Evolutionary conservation across 331 rosid species (phyloP), one percentile per base, ranked within the genome.

Genomic region (Malus hybrid): DNA sequence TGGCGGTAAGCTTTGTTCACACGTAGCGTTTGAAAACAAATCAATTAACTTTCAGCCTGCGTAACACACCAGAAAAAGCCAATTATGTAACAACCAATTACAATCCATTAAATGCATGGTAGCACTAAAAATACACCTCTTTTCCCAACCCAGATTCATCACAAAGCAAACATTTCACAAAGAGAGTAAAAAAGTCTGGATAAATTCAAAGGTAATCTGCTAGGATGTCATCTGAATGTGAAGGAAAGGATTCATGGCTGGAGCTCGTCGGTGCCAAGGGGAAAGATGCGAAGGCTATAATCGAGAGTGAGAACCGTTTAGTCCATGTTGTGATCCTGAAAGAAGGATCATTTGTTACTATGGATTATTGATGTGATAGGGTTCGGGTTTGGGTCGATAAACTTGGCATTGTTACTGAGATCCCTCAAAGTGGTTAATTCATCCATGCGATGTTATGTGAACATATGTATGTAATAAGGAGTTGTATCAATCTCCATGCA

Each of bases 241-340:
- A 56, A 83, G 89, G 91, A 3, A 85, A 85, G 83, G 71, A 71
- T 12, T 84, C 90, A 44, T 88, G 92, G 90, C 86, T 84, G 4
- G 81, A 86, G 69, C 75, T 86, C n/a, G 70, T 80, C 10, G 87
- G 87, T 50, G 73, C 20, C 24, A 18, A 60, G 12, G 92, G 88
- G 36, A 69, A 7, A 3, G 81, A 54, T 12, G 90, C 87, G 0
- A 80, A 76, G 77, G 86, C 62, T 33, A 80, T 48, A n/a, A 86
- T 86, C 52, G 87, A 86, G 84, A 80, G 75, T 14, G 90, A 86
- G 78, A 84, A 86, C 68, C 59, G 74, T 18, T n/a, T 48, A 10
- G 85, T 88, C 13, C 0, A 67, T 48, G 87, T 83, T 22, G 55
- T 39, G 0, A 74, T 88, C 3, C 78, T 86, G 69, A 3, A 7